Conservation (phyloP, 116 monocot genomes). For the Phalaenopsis hybrid region DNA sequence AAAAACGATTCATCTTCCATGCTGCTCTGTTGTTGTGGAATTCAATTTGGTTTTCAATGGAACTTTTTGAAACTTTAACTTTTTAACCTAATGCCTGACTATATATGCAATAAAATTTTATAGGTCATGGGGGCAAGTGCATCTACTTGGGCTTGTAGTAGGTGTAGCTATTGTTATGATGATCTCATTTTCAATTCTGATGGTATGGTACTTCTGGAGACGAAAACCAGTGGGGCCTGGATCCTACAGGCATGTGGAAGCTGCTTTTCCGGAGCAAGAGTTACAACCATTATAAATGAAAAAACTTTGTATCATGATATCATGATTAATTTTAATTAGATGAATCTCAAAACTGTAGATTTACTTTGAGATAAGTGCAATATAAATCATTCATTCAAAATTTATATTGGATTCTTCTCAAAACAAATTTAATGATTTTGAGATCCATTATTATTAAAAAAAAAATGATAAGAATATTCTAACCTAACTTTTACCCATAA, state of each 20-base stretch:
- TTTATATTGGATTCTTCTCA: too few relatives aligned
- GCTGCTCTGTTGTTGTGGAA: too few relatives aligned
- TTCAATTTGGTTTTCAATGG: too few relatives aligned
- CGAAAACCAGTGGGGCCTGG: conserved; percentile 17
- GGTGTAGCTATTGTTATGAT: conserved; percentile 25
- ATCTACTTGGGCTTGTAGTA: conserved; percentile 33
- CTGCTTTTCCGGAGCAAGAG: conserved; percentile 72
- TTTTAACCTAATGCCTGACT: background rate
- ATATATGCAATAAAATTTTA: background rate
- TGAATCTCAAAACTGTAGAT: too few relatives aligned
- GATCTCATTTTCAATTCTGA: conserved; percentile 36
- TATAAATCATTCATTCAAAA: too few relatives aligned
- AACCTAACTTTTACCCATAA: too few relatives aligned
- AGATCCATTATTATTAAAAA: too few relatives aligned
- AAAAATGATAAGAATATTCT: too few relatives aligned
- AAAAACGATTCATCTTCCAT: background rate
- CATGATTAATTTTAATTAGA: too few relatives aligned
- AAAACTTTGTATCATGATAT: too few relatives aligned
- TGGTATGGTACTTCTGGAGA: conserved; percentile 52
- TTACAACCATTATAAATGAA: conserved; percentile 58
- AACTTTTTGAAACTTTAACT: background rate
- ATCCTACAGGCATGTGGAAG: conserved; percentile 65
- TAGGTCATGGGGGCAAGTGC: conserved; percentile 76
- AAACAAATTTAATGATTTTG: too few relatives aligned
- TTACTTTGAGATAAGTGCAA: too few relatives aligned